Evolutionary conservation across 2,329 filamentous ascomycete genomes (phyloP).

Genomic region (Nectriaceae sp.): DNA sequence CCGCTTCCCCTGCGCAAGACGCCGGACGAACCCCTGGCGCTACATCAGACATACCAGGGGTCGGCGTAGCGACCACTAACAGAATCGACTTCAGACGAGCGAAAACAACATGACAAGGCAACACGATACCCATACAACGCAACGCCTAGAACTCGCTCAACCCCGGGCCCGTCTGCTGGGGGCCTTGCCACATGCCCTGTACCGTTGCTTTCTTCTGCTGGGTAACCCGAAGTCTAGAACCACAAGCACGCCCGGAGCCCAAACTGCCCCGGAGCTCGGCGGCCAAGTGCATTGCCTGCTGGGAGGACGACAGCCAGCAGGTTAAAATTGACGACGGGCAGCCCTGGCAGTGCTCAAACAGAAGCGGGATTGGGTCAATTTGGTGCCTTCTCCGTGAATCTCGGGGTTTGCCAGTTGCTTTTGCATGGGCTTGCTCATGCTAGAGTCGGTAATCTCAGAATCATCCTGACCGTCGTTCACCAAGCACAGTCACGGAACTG

Average conservation of each 20-base stretch:
- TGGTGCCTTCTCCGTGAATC: background rate
- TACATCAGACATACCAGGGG: background rate
- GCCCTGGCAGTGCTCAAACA: constrained; percentile 25
- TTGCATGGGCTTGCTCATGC: background rate
- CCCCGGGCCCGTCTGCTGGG: background rate
- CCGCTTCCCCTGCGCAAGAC: background rate
- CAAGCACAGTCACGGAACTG: background rate
- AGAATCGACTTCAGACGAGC: background rate
- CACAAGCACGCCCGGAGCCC: background rate
- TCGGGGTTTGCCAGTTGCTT: background rate
- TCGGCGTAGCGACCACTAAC: background rate
- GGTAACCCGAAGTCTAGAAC: background rate
- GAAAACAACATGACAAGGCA: background rate
- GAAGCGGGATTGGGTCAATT: constrained; percentile 24
- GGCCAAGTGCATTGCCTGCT: constrained; percentile 9
- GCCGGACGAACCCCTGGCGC: background rate
- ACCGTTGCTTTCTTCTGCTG: background rate
- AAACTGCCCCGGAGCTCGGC: background rate
- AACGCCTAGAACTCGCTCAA: background rate
- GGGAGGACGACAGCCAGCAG: constrained; percentile 3
- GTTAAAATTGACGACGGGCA: constrained; percentile 8
- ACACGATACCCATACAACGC: background rate
- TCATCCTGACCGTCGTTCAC: background rate
- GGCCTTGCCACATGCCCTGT: background rate
- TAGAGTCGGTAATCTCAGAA: background rate